Base-by-base conservation (phyloP, 495 filamentous ascomycete species). In the Penicillium turbatum region DNA sequence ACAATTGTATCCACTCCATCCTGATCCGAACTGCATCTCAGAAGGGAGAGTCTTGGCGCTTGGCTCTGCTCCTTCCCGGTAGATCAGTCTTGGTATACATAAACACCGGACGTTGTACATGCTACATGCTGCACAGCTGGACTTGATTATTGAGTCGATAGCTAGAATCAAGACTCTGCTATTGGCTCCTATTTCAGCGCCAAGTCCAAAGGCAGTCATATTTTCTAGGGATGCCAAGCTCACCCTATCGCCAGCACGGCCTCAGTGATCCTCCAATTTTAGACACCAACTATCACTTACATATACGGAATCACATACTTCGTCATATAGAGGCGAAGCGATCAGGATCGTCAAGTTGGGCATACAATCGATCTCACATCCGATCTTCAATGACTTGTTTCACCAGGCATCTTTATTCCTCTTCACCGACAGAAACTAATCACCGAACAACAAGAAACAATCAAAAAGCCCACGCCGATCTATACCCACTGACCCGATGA, bases 41-140 rank as follows among this genome's bases (percentile, higher is more conserved):
- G 29, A 51, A 26, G 10, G 21, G 42, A 15, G 27, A 4, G 21
- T 24, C 21, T 24, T 24, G 21, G 21, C 21, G 48, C 52, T 55
- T 55, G 52, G 52, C 52, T 39, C 36, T 41, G 36, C 21, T 31
- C 7, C 35, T 36, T 54, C 36, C 42, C 52, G 59, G 59, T 42
- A 54, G 59, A 62, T 62, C 59, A 36, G 51, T 59, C 53, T 54
- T 60, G 56, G 56, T 63, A 59, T 51, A 48, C 54, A 35, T 51
- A 15, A 30, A 32, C 38, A 34, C 19, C 30, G 47, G 11, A 9
- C 29, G 7, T 19, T 3, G 44, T 35, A 47, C 44, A 42, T 24
- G 39, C 39, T 27, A 24, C 21, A 24, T 24, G 21, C 21, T 24
- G 21, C 21, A 24, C 21, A 24, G 21, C 21, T 24, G 39, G 13